phyloP scores from a whole-genome alignment of 192 early-diverging fungal genomes.

The Backusella psychrophila region DNA sequence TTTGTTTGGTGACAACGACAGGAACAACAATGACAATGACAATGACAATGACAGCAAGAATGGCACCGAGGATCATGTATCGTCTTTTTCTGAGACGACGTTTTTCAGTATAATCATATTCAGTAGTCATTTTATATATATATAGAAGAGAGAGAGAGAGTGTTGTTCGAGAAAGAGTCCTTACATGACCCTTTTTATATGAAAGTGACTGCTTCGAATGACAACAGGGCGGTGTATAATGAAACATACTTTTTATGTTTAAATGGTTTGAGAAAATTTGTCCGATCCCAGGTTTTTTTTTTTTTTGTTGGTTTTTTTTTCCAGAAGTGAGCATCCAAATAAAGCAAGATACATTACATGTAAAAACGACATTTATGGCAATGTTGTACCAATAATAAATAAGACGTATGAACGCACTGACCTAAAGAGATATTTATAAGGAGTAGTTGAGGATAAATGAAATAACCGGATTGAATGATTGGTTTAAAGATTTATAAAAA shows the following conservation, averaged over 20 bases:
- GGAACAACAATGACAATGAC: constrained; percentile 16
- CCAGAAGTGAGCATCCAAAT: background rate
- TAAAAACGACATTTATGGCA: background rate
- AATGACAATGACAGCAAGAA: background rate
- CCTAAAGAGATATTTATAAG: background rate
- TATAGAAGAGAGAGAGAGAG: background rate
- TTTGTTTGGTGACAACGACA: constrained; percentile 16
- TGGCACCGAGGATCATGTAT: background rate
- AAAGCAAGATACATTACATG: background rate
- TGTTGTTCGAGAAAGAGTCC: background rate
- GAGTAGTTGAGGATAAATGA: background rate
- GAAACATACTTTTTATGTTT: background rate
- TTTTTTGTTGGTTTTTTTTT: background rate
- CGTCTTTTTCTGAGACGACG: background rate
- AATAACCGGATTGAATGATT: background rate
- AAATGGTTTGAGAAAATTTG: background rate
- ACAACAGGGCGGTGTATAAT: background rate
- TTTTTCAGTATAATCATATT: background rate
- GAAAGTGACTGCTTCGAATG: background rate
- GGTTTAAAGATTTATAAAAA: background rate
- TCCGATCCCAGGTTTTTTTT: background rate
- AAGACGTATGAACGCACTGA: background rate
- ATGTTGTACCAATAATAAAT: constrained; percentile 1
- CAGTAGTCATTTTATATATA: background rate
- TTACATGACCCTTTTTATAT: background rate